A percentile compares a stretch with the other conserved stretches of the same genome.
Evolutionary conservation across 495 filamentous ascomycete species (phyloP).

Genomic region (Hypoxylon crocopeplum): DNA sequence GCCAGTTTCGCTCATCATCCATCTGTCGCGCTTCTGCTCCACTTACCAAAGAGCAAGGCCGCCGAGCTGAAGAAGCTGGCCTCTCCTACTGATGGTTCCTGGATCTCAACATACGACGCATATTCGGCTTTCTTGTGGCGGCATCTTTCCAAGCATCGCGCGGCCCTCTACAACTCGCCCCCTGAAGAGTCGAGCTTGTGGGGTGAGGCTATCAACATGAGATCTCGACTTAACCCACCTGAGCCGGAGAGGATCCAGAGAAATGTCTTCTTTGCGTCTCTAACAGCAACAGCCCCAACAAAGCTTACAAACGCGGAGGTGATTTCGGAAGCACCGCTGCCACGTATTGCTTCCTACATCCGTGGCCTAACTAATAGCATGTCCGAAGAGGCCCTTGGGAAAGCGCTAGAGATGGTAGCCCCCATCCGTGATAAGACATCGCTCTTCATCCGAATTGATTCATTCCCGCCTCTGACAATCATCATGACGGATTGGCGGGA

Average conservation of each 20-base stretch:
- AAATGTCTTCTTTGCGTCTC: constrained; percentile 45
- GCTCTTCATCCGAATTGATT: constrained; percentile 40
- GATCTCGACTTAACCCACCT: constrained; percentile 42
- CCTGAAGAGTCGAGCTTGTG: constrained; percentile 37
- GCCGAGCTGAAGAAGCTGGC: constrained; percentile 49
- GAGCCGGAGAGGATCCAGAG: constrained; percentile 43
- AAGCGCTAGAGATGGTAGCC: constrained; percentile 42
- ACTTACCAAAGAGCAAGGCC: constrained; percentile 52
- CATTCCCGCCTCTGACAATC: constrained; percentile 38
- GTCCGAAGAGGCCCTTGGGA: constrained; percentile 43
- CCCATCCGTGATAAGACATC: constrained; percentile 47
- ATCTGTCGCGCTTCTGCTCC: constrained; percentile 45
- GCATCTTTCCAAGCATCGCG: constrained; percentile 42
- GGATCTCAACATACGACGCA: constrained; percentile 55
- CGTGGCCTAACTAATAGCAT: constrained; percentile 48
- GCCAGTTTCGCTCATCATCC: constrained; percentile 41
- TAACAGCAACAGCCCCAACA: constrained; percentile 27
- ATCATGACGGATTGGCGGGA: constrained; percentile 44
- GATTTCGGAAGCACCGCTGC: constrained; percentile 46
- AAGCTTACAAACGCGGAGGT: constrained; percentile 41
- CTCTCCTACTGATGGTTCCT: constrained; percentile 38
- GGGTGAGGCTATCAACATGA: constrained; percentile 51
- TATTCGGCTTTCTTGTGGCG: constrained; percentile 51
- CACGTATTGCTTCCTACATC: constrained; percentile 46
- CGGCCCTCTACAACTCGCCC: constrained; percentile 42